phyloP scores from a whole-genome alignment of 768 basidiomycete species.

The Lentinus brumalis region DNA sequence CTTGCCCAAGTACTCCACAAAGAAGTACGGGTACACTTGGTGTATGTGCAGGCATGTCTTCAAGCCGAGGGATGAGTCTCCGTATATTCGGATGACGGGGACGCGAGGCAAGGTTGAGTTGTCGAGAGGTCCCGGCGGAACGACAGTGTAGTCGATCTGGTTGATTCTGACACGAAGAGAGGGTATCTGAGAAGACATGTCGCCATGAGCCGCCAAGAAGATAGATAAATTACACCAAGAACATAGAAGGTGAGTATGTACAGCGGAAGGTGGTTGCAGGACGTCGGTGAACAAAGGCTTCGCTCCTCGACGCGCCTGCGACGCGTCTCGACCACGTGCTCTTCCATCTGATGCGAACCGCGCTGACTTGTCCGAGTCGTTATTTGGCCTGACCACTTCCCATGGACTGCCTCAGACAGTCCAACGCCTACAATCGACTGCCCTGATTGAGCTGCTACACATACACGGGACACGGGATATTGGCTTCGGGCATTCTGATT shows the following conservation, averaged over 20 bases:
- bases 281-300: background rate
- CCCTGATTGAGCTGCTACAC: background rate
- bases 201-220: conserved; percentile 4
- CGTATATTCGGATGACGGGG: conserved; percentile 87
- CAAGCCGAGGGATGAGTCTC: conserved; percentile 72
- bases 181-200: conserved; percentile 23
- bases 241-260: conserved; percentile 6
- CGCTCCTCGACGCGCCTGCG: background rate
- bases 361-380: too few species aligned
- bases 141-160: conserved; percentile 66
- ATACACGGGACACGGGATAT: conserved; percentile 7
- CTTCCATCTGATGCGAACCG: background rate
- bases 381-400: background rate
- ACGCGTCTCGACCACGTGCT: conserved; percentile 16
- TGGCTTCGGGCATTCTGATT: background rate
- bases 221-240: background rate
- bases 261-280: conserved; percentile 7
- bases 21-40: conserved; percentile 94
- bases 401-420: background rate
- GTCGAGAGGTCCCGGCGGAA: conserved; percentile 63
- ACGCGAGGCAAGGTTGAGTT: conserved; percentile 59
- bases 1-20: conserved; percentile 75
- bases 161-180: conserved; percentile 46
- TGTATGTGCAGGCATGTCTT: conserved; percentile 89
- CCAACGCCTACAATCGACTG: background rate